Percentiles rank a stretch among this genome's conserved stretches.
phyloP scores from a whole-genome alignment of 495 filamentous ascomycete genomes.

The Trypethelium eluteriae region DNA sequence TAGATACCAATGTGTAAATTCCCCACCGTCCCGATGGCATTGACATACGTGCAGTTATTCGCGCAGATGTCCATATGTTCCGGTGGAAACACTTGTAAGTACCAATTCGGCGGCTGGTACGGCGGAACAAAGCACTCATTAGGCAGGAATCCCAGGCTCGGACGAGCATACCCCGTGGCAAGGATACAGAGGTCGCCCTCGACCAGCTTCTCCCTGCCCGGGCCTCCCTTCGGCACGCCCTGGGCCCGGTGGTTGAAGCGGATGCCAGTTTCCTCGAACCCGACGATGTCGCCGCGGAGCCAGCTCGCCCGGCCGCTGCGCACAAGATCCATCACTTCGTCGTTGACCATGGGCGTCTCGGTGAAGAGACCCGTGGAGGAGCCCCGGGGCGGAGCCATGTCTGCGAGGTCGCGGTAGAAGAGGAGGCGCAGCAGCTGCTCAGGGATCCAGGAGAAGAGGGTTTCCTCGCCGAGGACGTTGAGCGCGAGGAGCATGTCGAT shows the following conservation, averaged over 20 bases:
- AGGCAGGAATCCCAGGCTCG: slow-evolving; percentile 65
- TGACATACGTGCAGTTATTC: slow-evolving; percentile 79
- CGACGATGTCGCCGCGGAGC: slow-evolving; percentile 70
- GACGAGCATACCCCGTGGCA: slow-evolving; percentile 74
- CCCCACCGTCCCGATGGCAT: slow-evolving; percentile 71
- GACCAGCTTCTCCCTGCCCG: slow-evolving; percentile 54
- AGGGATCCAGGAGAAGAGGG: slow-evolving; percentile 64
- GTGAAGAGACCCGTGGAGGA: slow-evolving; percentile 62
- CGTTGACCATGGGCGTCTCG: slow-evolving; percentile 80
- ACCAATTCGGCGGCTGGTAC: slow-evolving; percentile 79
- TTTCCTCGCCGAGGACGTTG: slow-evolving; percentile 76
- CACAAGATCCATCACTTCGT: slow-evolving; percentile 68
- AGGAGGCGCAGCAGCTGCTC: slow-evolving; percentile 65
- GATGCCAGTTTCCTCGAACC: slow-evolving; percentile 57
- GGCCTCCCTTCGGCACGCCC: slow-evolving; percentile 66
- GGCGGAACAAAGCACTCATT: slow-evolving; percentile 59
- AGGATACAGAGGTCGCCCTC: slow-evolving; percentile 71
- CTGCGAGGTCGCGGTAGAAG: slow-evolving; percentile 79
- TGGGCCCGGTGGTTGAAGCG: slow-evolving; percentile 60
- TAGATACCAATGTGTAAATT: slow-evolving; percentile 90
- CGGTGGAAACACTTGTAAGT: slow-evolving; percentile 73
- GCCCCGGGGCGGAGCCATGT: slow-evolving; percentile 53
- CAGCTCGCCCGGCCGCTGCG: slow-evolving; percentile 68
- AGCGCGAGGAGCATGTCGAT: slow-evolving; percentile 64
- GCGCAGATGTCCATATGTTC: slow-evolving; percentile 57